phyloP scores from a whole-genome alignment of 139 green algal species.

The Coccomyxa sp. region DNA sequence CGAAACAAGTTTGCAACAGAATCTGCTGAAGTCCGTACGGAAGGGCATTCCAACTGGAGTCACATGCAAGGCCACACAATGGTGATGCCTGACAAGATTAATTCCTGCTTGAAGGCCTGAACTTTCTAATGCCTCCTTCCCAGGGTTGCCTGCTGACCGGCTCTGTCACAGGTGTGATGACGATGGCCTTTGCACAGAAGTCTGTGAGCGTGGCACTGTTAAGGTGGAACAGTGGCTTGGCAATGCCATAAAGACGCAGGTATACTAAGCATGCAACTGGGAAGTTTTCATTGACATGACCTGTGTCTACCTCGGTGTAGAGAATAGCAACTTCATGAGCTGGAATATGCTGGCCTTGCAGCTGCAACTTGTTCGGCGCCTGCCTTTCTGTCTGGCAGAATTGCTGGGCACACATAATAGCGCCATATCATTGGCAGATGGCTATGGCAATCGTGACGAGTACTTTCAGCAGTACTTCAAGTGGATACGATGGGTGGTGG shows the following conservation, averaged over 20 bases:
- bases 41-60: slow-evolving; percentile 37
- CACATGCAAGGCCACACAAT: slow-evolving; percentile 24
- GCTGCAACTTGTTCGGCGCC: neutral
- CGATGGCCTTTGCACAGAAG: slow-evolving; percentile 40
- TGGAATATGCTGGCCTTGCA: too few relatives aligned
- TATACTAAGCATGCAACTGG: neutral
- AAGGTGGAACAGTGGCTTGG: slow-evolving; percentile 46
- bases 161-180: slow-evolving; percentile 43
- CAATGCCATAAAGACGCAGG: slow-evolving; percentile 43
- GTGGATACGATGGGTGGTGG: slow-evolving; percentile 44
- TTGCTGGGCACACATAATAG: slow-evolving; percentile 71
- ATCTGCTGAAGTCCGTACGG: neutral
- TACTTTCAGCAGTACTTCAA: slow-evolving; percentile 52
- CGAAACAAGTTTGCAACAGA: too few relatives aligned
- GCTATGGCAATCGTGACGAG: slow-evolving; percentile 68
- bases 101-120: neutral
- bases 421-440: slow-evolving; percentile 68
- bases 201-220: slow-evolving; percentile 59
- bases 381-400: slow-evolving; percentile 45
- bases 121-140: too few relatives aligned
- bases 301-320: too few relatives aligned
- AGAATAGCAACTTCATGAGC: too few relatives aligned
- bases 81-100: slow-evolving; percentile 20
- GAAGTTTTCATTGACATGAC: neutral
- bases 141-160: too few relatives aligned